phyloP scores from a whole-genome alignment of 1,139 yeast species.

The Zygosaccharomyces sapae region DNA sequence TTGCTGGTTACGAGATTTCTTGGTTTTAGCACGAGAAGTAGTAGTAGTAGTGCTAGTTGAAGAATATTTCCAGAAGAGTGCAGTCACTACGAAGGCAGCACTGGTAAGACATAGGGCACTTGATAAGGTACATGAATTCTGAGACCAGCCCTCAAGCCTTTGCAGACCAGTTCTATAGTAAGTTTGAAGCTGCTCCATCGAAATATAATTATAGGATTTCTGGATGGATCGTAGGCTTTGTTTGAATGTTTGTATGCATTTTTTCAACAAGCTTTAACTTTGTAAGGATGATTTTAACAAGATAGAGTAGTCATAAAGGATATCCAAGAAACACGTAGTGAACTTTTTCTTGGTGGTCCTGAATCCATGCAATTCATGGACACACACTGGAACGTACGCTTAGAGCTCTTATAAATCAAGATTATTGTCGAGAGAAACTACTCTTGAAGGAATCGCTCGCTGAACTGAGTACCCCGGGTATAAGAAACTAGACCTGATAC shows the following conservation, averaged over 20 bases:
- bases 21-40: constrained; percentile 2
- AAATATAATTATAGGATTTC: background rate
- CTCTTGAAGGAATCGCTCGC: too few species aligned
- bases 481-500: background rate
- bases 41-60: constrained; percentile 6
- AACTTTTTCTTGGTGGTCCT: too few species aligned
- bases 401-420: too few species aligned
- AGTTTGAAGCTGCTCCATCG: background rate
- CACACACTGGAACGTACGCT: too few species aligned
- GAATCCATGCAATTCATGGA: too few species aligned
- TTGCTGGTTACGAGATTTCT: background rate
- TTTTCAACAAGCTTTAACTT: background rate
- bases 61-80: constrained; percentile 14
- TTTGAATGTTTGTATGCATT: background rate
- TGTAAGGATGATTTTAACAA: too few species aligned
- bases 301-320: too few species aligned
- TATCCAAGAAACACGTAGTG: too few species aligned
- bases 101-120: constrained; percentile 16
- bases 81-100: constrained; percentile 13
- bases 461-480: background rate
- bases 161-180: constrained; percentile 1
- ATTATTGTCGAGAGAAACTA: too few species aligned
- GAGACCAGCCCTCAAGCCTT: background rate
- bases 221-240: background rate
- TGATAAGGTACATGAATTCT: background rate